Percentiles rank a stretch among this genome's conserved stretches.
Conservation (phyloP, 352 stramenopile genomes). For the Globisporangium cystogenes region DNA sequence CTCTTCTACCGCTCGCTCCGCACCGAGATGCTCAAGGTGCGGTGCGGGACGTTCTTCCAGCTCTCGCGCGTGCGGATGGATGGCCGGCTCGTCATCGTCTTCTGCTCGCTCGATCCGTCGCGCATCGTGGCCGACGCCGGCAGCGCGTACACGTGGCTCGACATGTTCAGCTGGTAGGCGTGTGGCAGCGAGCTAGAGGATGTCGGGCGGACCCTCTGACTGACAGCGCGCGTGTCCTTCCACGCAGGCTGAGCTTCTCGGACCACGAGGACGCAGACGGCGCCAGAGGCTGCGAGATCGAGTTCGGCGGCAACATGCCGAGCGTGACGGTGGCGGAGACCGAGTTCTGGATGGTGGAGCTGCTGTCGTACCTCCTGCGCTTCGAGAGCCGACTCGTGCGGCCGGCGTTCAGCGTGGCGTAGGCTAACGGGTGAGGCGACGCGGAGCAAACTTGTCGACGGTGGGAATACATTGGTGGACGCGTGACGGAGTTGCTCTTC, state of each 20-base stretch:
- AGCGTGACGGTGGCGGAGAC: conserved; percentile 24
- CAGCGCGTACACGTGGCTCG: conserved; percentile 13
- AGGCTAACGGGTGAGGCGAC: not conserved
- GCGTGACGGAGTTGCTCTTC: no score
- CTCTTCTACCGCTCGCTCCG: conserved; percentile 26
- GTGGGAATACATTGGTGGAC: no score
- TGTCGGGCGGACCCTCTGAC: no score
- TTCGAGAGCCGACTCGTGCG: conserved; percentile 29
- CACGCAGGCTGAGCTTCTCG: conserved; percentile 17
- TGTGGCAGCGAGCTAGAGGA: no score
- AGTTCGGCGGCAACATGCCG: conserved; percentile 43
- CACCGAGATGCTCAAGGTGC: conserved; percentile 19
- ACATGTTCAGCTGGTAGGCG: conserved; percentile 32
- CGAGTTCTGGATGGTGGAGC: conserved; percentile 54
- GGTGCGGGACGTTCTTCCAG: conserved; percentile 29
- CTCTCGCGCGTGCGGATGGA: conserved; percentile 19
- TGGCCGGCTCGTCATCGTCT: conserved; percentile 22
- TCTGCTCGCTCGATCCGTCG: conserved; percentile 24
- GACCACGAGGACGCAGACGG: conserved; percentile 8
- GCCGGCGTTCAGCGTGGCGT: conserved; percentile 19
- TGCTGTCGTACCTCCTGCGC: conserved; percentile 49
- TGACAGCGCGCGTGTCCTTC: not conserved
- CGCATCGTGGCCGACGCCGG: conserved; percentile 17
- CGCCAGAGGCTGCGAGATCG: conserved; percentile 21
- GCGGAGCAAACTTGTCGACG: no score